Evolutionary conservation across 2,329 filamentous ascomycete genomes (phyloP), one percentile per base, ranked within the genome.

Genomic region (Ophiostoma ips): DNA sequence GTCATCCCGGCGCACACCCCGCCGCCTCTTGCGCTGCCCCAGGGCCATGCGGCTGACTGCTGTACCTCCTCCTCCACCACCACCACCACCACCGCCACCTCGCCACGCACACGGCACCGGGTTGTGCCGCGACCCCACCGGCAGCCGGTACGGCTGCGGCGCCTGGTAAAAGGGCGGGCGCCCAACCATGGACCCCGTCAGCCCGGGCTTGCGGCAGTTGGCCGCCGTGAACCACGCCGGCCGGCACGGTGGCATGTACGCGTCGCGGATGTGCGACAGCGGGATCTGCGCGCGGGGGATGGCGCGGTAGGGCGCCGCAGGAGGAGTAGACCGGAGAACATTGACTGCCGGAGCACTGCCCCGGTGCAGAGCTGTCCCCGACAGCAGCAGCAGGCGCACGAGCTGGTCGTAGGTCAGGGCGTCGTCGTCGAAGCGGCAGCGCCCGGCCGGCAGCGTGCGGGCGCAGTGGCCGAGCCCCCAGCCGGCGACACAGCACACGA

Each of bases 391-490:
- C 48, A 52, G 19, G 40, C n/a, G 46, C 30, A 50, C 5, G 16
- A 56, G 18, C 48, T 52, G 34, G 19, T 8, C 3, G 33, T 55
- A 55, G 30, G 50, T 48, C 16, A 56, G 38, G 3, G 3, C 15
- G 8, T 13, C 24, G 10, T n/a, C n/a, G n/a, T n/a, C n/a, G n/a
- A n/a, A n/a, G n/a, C 49, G 19, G 7, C 51, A 48, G 15, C 3
- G 10, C 1, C 46, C n/a, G 15, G 51, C 9, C 35, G 55, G 11
- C 35, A 55, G 2, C 10, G 15, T 28, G 28, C 49, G 7, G 5
- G 28, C 53, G 9, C 35, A 48, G 48, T 37, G n/a, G 31, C 51
- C 55, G 28, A 56, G 48, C 3, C 46, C 55, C 55, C 55, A 56
- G 46, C 45, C 55, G 21, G 37, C 36, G n/a, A 37, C 43, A 11